Evolutionary conservation across 2,329 filamentous ascomycete species (phyloP), one percentile per base, ranked within the genome.

Genomic region (Ceratocystiopsis sp.): DNA sequence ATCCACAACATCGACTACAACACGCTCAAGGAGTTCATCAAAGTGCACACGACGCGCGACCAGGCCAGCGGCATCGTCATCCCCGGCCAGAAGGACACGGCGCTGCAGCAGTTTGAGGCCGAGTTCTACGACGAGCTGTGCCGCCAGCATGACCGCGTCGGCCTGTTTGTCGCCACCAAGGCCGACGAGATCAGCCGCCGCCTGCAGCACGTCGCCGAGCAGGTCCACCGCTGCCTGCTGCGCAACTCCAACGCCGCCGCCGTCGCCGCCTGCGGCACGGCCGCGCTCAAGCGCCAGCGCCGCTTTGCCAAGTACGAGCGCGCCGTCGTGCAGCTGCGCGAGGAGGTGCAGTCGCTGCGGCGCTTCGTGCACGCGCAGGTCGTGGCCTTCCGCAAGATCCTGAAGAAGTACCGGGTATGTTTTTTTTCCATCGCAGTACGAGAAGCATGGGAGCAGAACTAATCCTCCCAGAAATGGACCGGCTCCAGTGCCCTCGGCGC

Each of bases 1-100:
- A 69, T 84, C 50, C 80, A 87, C 58, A 91, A 93, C 60, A 76
- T 93, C 60, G 84, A 91, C 59, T 93, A 93, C 67, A 84, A 89
- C 58, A 81, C 82, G 40, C 71, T 93, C 49, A 93, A 93, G 61
- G 72, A 83, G 58, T 70, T 84, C 54, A 89, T 93, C 66, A 91
- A 89, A 59, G 72, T 72, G 47, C 74, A 85, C 56, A 93, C 84
- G 2, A 80, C 78, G 13, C 73, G 71, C 38, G 75, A 79, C 58
- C 75, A 81, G 53, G 79, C 77, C 40, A 67, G 66, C 25, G 79
- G 80, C 38, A 75, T 86, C 44, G 69, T 78, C 17, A 87, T 91
- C 43, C 84, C 84, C 1, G 82, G 82, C 15, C 75, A 80, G 43
- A 67, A 67, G 50, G 75, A 80, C 55, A 59, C 65, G 10, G 60